A percentile compares a stretch with the other conserved stretches of the same genome.
Evolutionary conservation across 805 yeast genomes (phyloP).

Genomic region (Myxozyma sirexii): DNA sequence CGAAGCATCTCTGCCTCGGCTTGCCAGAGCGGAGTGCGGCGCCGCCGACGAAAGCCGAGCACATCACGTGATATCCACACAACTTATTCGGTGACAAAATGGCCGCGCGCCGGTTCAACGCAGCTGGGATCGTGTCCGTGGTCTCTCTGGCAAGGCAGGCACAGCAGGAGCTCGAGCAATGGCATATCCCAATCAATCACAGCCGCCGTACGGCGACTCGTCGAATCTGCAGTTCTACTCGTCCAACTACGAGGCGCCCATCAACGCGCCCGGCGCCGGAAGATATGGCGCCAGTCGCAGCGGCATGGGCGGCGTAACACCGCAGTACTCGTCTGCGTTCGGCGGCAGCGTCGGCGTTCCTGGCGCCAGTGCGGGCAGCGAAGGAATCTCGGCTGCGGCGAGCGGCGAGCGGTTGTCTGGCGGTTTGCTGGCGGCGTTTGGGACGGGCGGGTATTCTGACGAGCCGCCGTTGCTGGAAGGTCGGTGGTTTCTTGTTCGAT

Average conservation of each 20-base stretch:
- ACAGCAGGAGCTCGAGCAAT: too few species aligned
- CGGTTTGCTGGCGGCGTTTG: conserved; percentile 88
- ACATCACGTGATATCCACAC: background rate
- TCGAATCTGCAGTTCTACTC: conserved; percentile 41
- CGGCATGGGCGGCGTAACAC: conserved; percentile 37
- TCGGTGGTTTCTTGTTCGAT: background rate
- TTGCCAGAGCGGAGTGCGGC: conserved; percentile 1
- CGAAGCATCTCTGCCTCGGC: background rate
- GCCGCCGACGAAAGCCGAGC: background rate
- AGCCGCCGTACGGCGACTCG: conserved; percentile 9
- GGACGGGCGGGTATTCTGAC: conserved; percentile 91
- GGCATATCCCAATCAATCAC: conserved; percentile 2
- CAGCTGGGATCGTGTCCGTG: background rate
- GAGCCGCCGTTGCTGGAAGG: conserved; percentile 86
- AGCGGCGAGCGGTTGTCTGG: conserved; percentile 53
- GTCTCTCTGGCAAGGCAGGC: too few species aligned
- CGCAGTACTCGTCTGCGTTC: conserved; percentile 15
- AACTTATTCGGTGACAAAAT: background rate
- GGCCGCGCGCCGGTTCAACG: too few species aligned
- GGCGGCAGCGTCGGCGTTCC: conserved; percentile 21
- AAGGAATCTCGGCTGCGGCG: conserved; percentile 44
- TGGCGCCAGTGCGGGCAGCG: conserved; percentile 7
- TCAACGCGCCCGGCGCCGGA: conserved; percentile 29
- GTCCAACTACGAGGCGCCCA: conserved; percentile 37
- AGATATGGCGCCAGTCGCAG: conserved; percentile 45